Percentiles rank a stretch among this genome's conserved stretches.
Conservation (phyloP, 495 filamentous ascomycete species). For the Talaromyces borbonicus region DNA sequence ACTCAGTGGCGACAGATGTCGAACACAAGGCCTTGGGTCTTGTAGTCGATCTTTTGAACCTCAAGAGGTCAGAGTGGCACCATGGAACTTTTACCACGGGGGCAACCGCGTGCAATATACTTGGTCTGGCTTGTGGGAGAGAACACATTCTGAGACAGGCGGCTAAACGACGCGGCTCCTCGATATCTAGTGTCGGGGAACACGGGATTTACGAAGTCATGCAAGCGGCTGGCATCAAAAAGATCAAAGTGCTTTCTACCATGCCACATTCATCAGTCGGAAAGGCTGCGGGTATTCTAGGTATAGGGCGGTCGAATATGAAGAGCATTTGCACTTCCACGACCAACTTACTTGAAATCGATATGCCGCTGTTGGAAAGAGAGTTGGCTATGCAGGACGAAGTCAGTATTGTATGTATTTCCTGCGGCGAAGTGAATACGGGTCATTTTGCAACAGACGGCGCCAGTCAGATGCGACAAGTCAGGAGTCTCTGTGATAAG, state of each 20-base stretch:
- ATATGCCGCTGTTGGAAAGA: slow-evolving; percentile 50
- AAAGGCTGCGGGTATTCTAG: slow-evolving; percentile 75
- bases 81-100: slow-evolving; percentile 76
- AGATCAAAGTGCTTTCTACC: slow-evolving; percentile 68
- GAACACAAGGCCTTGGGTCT: slow-evolving; percentile 62
- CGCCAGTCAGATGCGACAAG: slow-evolving; percentile 45
- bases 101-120: slow-evolving; percentile 74
- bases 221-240: slow-evolving; percentile 46
- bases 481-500: slow-evolving; percentile 61
- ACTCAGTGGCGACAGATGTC: slow-evolving; percentile 64
- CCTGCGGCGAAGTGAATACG: slow-evolving; percentile 85
- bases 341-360: slow-evolving; percentile 53
- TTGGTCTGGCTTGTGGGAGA: slow-evolving; percentile 69
- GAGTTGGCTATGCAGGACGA: slow-evolving; percentile 38
- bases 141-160: slow-evolving; percentile 51
- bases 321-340: slow-evolving; percentile 43
- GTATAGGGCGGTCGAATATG: slow-evolving; percentile 64
- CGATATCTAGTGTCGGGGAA: slow-evolving; percentile 49
- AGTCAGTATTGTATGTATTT: slow-evolving; percentile 67
- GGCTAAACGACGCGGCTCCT: slow-evolving; percentile 22
- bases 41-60: slow-evolving; percentile 53
- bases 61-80: slow-evolving; percentile 42
- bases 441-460: slow-evolving; percentile 65
- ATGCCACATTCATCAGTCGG: slow-evolving; percentile 71
- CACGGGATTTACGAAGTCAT: slow-evolving; percentile 60